These are phyloP conservation scores for Eimeria brunetti DNA, from an alignment of 169 alveolate genomes.

Conservation along the genomic window DNA sequence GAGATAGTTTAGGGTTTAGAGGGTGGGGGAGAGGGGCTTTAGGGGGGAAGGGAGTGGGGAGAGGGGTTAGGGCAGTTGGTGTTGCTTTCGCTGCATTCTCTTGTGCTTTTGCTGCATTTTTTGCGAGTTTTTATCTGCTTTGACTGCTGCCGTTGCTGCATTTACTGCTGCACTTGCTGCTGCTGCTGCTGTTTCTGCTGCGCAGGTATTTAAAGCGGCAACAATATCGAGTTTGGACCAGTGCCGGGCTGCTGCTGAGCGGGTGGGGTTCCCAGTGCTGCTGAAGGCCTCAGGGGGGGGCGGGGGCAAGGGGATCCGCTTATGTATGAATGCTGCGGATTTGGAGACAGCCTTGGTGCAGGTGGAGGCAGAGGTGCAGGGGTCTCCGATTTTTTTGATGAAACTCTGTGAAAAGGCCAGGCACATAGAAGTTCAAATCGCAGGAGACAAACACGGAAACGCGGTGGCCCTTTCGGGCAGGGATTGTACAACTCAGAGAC, in stretches of 20 bases:
- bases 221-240: conserved; percentile 88
- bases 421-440: conserved; percentile 93
- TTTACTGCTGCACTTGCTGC: neutral
- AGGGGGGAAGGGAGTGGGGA: no score
- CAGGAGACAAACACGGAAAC: conserved; percentile 94
- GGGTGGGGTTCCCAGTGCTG: conserved; percentile 97
- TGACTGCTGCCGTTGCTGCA: neutral
- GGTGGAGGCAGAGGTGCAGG: conserved; percentile 85
- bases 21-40: no score
- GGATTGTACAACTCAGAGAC: conserved; percentile 96
- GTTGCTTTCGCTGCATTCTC: neutral
- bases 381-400: conserved; percentile 90
- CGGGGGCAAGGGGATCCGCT: conserved; percentile 97
- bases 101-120: neutral
- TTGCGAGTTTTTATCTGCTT: neutral
- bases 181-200: conserved; percentile 7
- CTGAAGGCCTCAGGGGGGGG: conserved; percentile 98
- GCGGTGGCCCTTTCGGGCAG: conserved; percentile 93
- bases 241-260: conserved; percentile 88
- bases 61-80: no score
- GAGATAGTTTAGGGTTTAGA: no score
- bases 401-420: conserved; percentile 82
- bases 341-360: conserved; percentile 83
- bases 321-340: conserved; percentile 85
- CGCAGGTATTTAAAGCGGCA: conserved; percentile 80